Evolutionary conservation across 129 eudicot species (phyloP), one percentile per base, ranked within the genome.

Genomic region (Erigeron canadensis): DNA sequence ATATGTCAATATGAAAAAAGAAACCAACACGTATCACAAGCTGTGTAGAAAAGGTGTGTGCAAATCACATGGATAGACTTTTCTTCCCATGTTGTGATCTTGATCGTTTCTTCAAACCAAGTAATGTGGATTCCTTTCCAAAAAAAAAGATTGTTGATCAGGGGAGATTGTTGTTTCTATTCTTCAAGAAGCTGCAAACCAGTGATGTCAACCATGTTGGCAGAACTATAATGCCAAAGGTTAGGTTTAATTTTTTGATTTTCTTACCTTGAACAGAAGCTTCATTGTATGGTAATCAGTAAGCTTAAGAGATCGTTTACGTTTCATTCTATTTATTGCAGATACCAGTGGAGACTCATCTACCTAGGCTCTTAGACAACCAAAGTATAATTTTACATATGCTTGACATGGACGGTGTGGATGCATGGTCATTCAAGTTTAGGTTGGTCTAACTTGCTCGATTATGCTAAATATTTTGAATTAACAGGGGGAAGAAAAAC

Each of bases 191-290:
- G 75, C 92, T 93, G 10, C 84, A 87, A 66, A 89, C 83, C 53
- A 93, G 95, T 45, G 96, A 93, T 53, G 96, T 93, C 8, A 72
- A 81, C 37, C 39, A 69, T 45, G 78, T 93, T 21, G 80, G 95
- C 75, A 64, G 98, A 78, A 89, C 82, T 65, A 65, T 93, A 48
- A 81, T 93, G 58, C 98, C 98, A 37, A 93, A 93, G 98, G 98
- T 93, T 45, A n/a, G 66, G 21, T 75, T 34, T 65, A 3, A 6
- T 56, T 66, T 23, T 9, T 34, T 44, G n/a, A n/a, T 63, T 53
- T 22, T 61, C 42, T 34, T 72, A 72, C 18, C 16, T 18, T 9
- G 4, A 13, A 11, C 9, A 59, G 15, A 69, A 37, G 61, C 50
- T 46, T 46, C 8, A 67, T 41, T 56, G 56, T 39, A 6, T 73